phyloP scores from a whole-genome alignment of 2,329 filamentous ascomycete genomes.

The Geoglossum cookeanum region DNA sequence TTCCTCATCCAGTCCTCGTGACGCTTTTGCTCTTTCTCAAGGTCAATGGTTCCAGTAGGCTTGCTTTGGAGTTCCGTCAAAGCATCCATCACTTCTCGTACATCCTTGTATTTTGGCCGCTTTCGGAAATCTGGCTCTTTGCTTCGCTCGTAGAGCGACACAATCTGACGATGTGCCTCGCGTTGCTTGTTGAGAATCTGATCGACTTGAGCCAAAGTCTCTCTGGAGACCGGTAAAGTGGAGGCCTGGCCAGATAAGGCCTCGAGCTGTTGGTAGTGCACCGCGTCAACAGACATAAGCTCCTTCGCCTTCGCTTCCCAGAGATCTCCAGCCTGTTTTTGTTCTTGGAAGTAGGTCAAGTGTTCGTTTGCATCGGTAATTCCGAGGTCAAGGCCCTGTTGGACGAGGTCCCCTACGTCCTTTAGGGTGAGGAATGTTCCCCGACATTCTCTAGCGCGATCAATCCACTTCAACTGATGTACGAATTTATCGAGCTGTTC shows the following conservation, averaged over 20 bases:
- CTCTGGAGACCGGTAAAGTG: conserved; percentile 58
- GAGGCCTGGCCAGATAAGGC: conserved; percentile 71
- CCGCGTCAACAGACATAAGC: conserved; percentile 72
- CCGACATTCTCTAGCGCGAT: conserved; percentile 48
- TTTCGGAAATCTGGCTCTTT: conserved; percentile 56
- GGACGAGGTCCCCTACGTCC: conserved; percentile 62
- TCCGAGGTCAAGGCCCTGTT: conserved; percentile 55
- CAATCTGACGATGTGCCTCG: conserved; percentile 76
- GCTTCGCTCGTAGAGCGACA: conserved; percentile 61
- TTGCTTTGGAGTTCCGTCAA: conserved; percentile 84
- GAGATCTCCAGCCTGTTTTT: conserved; percentile 55
- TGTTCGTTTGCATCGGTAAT: conserved; percentile 68
- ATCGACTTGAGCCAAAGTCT: conserved; percentile 68
- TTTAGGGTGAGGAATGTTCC: conserved; percentile 50
- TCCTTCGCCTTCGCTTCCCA: conserved; percentile 93
- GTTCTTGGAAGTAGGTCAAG: conserved; percentile 54
- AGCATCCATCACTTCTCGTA: conserved; percentile 75
- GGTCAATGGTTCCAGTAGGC: conserved; percentile 71
- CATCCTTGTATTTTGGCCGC: conserved; percentile 72
- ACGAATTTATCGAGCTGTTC: conserved; percentile 63
- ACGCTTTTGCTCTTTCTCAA: conserved; percentile 83
- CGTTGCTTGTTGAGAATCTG: conserved; percentile 89
- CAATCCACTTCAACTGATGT: conserved; percentile 76
- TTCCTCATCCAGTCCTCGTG: conserved; percentile 99
- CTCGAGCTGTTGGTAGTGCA: conserved; percentile 90